Percentiles rank a stretch among this genome's conserved stretches.
phyloP scores from a whole-genome alignment of 257 asterid species.

The Henckelia pumila region DNA sequence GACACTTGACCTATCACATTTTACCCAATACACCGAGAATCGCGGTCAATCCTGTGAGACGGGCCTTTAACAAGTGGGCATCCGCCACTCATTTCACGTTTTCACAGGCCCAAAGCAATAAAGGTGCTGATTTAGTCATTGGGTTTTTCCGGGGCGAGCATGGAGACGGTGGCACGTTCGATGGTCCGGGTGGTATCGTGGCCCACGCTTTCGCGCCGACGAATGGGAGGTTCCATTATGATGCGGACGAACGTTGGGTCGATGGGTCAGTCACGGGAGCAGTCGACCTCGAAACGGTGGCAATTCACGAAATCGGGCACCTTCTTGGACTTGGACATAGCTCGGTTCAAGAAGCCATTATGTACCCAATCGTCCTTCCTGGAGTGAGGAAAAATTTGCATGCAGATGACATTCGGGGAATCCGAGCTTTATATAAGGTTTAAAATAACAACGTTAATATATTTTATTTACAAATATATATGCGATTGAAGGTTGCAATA shows the following conservation, averaged over 20 bases:
- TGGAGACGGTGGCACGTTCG: conserved; percentile 22
- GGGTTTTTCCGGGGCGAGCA: conserved; percentile 21
- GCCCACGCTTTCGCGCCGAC: conserved; percentile 29
- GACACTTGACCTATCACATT: conserved; percentile 24
- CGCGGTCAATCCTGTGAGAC: background rate
- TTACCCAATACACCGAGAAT: background rate
- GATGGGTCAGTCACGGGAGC: background rate
- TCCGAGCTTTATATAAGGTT: conserved; percentile 22
- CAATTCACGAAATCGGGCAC: conserved; percentile 32
- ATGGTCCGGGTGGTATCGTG: conserved; percentile 23
- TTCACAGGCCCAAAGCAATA: background rate
- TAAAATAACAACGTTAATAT: too few species aligned
- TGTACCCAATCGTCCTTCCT: background rate
- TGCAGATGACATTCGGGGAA: conserved; percentile 29
- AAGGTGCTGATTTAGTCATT: conserved; percentile 15
- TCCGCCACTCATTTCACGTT: conserved; percentile 21
- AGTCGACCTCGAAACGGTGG: conserved; percentile 23
- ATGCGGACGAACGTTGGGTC: conserved; percentile 25
- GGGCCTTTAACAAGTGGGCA: conserved; percentile 23
- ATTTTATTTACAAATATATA: too few species aligned
- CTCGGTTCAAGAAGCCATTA: conserved; percentile 12
- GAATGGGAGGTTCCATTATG: conserved; percentile 24
- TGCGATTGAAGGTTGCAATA: too few species aligned
- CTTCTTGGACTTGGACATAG: conserved; percentile 33
- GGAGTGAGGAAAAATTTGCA: conserved; percentile 8